A percentile compares a stretch with the other conserved stretches of the same genome.
These are phyloP conservation scores for Rhododendron williamsianum DNA, from an alignment of 148 eudicot species.

Conservation along the genomic window DNA sequence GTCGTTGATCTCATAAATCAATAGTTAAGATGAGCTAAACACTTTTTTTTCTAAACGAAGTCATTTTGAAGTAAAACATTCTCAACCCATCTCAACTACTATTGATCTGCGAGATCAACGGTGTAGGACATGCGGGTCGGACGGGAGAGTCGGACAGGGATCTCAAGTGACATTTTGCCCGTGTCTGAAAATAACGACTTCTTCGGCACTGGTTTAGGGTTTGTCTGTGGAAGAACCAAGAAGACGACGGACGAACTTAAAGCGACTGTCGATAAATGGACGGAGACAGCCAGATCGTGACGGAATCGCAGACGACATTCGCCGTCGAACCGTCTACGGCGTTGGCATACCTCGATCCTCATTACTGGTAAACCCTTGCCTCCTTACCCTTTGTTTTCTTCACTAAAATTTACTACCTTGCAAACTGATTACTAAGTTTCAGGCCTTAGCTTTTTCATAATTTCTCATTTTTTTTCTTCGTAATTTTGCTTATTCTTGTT, in stretches of 20 bases:
- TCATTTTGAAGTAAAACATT: too few species aligned
- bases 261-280: constrained; percentile 16
- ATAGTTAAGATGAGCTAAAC: too few species aligned
- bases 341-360: constrained; percentile 68
- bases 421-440: not conserved
- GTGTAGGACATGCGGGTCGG: too few species aligned
- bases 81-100: too few species aligned
- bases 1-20: too few species aligned
- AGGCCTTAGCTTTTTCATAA: not conserved
- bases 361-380: constrained; percentile 52
- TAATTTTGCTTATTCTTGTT: not conserved
- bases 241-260: not conserved
- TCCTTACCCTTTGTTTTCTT: not conserved
- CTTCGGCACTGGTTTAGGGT: not conserved
- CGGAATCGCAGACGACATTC: constrained; percentile 16
- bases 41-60: too few species aligned
- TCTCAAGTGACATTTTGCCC: not conserved
- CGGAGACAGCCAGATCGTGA: constrained; percentile 17
- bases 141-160: too few species aligned
- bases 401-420: not conserved
- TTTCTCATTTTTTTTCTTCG: not conserved
- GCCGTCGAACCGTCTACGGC: constrained; percentile 54
- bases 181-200: not conserved
- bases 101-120: too few species aligned
- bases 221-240: not conserved